Evolutionary conservation across 768 basidiomycete species (phyloP).

Genomic region (Naganishia kalamii): DNA sequence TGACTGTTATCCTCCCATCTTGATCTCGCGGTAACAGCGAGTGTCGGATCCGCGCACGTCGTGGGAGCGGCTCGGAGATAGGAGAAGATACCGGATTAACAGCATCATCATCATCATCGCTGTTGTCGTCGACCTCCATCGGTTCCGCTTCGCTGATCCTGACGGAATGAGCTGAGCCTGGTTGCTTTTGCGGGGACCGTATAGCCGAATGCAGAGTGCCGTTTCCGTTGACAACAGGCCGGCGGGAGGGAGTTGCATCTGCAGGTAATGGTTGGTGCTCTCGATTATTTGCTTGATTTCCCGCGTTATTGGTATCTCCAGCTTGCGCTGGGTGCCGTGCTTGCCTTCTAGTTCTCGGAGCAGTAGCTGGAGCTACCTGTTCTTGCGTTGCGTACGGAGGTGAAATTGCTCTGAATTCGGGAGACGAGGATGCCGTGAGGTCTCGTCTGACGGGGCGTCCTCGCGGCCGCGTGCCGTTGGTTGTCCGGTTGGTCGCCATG

Average conservation of each 20-base stretch:
- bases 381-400: background rate
- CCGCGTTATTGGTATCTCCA: background rate
- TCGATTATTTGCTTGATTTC: background rate
- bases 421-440: background rate
- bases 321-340: background rate
- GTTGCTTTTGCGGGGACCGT: background rate
- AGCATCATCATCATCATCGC: no score
- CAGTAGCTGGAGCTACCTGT: background rate
- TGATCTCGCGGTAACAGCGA: slow-evolving; percentile 2
- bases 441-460: background rate
- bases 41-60: background rate
- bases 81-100: background rate
- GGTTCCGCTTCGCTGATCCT: background rate
- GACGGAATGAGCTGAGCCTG: background rate
- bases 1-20: background rate
- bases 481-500: background rate
- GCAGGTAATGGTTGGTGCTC: background rate
- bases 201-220: background rate
- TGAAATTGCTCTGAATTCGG: background rate
- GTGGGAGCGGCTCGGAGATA: background rate
- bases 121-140: background rate
- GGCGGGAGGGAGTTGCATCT: background rate
- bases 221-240: background rate
- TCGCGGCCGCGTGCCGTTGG: background rate
- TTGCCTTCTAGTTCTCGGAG: background rate